Evolutionary conservation across 345 rosid genomes (phyloP).

Genomic region (Iberis pinnata): DNA sequence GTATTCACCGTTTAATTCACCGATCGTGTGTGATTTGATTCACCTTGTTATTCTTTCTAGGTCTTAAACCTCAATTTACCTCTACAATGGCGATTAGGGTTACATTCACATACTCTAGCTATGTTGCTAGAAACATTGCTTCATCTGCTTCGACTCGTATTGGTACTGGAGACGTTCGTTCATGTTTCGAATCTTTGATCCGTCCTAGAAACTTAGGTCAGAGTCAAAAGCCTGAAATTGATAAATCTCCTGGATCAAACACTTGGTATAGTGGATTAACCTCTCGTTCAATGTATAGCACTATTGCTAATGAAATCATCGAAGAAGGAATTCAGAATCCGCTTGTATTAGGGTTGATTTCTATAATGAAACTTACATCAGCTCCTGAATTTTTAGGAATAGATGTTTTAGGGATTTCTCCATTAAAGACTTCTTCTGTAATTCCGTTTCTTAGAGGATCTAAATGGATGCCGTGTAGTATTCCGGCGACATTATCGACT

Average conservation of each 20-base stretch:
- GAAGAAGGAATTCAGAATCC: slow-evolving; percentile 40
- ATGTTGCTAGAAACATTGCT: slow-evolving; percentile 52
- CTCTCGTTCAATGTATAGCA: slow-evolving; percentile 31
- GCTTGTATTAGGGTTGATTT: slow-evolving; percentile 43
- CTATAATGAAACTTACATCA: slow-evolving; percentile 48
- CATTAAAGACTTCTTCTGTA: slow-evolving; percentile 52
- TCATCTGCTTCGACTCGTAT: slow-evolving; percentile 44
- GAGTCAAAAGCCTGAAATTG: slow-evolving; percentile 37
- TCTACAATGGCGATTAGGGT: slow-evolving; percentile 69
- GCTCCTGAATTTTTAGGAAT: slow-evolving; percentile 28
- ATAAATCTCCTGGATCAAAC: slow-evolving; percentile 24
- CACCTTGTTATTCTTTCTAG: slow-evolving; percentile 28
- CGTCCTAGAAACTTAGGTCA: slow-evolving; percentile 42
- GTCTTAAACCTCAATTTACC: slow-evolving; percentile 23
- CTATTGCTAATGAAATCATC: slow-evolving; percentile 43
- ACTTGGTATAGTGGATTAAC: neutral
- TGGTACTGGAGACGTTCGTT: slow-evolving; percentile 39
- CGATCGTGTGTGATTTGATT: too few relatives aligned
- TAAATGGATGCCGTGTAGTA: slow-evolving; percentile 70
- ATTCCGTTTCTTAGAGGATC: slow-evolving; percentile 62
- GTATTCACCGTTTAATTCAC: too few relatives aligned
- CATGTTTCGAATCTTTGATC: slow-evolving; percentile 46
- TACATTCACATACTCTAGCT: slow-evolving; percentile 58
- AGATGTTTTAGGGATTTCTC: slow-evolving; percentile 44
- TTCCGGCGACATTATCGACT: slow-evolving; percentile 25